phyloP scores from a whole-genome alignment of 352 stramenopile species.

The Pythium sp. region DNA sequence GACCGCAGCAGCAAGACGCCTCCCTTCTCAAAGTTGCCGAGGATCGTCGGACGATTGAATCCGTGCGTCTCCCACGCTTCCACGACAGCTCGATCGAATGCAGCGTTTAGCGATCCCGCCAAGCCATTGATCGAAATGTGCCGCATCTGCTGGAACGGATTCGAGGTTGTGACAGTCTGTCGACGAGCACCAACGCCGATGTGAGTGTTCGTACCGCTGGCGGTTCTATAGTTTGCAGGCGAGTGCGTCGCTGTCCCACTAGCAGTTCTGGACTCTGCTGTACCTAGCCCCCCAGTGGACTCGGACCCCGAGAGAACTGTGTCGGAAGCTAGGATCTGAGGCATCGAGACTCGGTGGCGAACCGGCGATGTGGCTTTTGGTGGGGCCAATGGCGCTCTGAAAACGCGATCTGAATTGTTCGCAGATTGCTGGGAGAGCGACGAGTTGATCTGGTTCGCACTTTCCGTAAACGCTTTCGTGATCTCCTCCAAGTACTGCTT shows the following conservation, averaged over 20 bases:
- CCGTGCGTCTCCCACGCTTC: slow-evolving; percentile 75
- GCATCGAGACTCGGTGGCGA: slow-evolving; percentile 21
- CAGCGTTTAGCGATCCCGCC: slow-evolving; percentile 16
- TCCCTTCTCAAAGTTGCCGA: slow-evolving; percentile 79
- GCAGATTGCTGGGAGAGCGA: neutral
- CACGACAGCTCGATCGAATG: slow-evolving; percentile 35
- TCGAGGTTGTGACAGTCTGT: slow-evolving; percentile 29
- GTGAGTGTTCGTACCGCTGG: slow-evolving; percentile 22
- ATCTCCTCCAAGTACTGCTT: slow-evolving; percentile 65
- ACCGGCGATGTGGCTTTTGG: slow-evolving; percentile 9
- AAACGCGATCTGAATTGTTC: slow-evolving; percentile 13
- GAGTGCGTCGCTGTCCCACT: slow-evolving; percentile 19
- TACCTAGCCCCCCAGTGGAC: neutral
- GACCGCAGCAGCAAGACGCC: slow-evolving; percentile 65
- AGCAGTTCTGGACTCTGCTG: slow-evolving; percentile 11
- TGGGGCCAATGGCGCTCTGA: neutral
- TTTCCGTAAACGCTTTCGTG: slow-evolving; percentile 49
- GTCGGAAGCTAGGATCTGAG: slow-evolving; percentile 14
- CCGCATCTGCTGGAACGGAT: slow-evolving; percentile 17
- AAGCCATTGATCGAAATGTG: slow-evolving; percentile 15
- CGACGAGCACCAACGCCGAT: slow-evolving; percentile 27
- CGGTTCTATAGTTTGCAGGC: slow-evolving; percentile 13
- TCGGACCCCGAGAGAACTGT: neutral
- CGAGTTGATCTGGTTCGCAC: slow-evolving; percentile 27
- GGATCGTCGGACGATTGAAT: slow-evolving; percentile 58